phyloP scores from a whole-genome alignment of 495 filamentous ascomycete genomes.

The Tuber microsphaerosporum region DNA sequence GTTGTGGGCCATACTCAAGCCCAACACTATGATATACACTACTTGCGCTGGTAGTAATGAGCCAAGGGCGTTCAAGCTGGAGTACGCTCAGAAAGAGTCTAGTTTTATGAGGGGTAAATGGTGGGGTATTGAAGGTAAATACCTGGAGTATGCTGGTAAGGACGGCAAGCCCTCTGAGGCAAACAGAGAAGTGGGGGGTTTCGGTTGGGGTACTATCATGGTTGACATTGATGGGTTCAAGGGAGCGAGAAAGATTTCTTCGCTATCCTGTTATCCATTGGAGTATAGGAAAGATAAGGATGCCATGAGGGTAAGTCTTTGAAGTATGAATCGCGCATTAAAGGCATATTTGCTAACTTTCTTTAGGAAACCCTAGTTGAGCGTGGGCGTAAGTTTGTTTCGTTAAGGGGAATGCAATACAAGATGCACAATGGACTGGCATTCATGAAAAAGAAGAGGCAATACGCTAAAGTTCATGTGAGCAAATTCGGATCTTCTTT shows the following conservation, averaged over 20 bases:
- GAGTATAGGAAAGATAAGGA: constrained; percentile 72
- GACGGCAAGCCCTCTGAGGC: constrained; percentile 71
- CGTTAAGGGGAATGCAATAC: constrained; percentile 75
- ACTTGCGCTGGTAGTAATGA: constrained; percentile 76
- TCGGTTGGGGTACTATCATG: constrained; percentile 63
- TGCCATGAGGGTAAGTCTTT: constrained; percentile 46
- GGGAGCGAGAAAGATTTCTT: constrained; percentile 74
- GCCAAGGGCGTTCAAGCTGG: constrained; percentile 83
- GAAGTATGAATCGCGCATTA: background rate
- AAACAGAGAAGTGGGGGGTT: constrained; percentile 49
- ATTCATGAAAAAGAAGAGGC: constrained; percentile 74
- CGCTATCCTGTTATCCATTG: constrained; percentile 69
- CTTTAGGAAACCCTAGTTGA: constrained; percentile 61
- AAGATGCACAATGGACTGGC: constrained; percentile 75
- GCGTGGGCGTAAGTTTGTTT: constrained; percentile 78
- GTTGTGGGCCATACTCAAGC: constrained; percentile 85
- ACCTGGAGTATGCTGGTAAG: constrained; percentile 41
- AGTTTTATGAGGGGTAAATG: constrained; percentile 69
- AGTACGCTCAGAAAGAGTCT: constrained; percentile 65
- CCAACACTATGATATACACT: constrained; percentile 76
- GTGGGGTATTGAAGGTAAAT: constrained; percentile 75
- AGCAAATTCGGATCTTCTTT: background rate
- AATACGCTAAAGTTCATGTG: constrained; percentile 61
- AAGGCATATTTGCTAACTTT: constrained; percentile 1
- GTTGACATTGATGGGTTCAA: constrained; percentile 72